A percentile compares a stretch with the other conserved stretches of the same genome.
Conservation (phyloP, 768 basidiomycete species). For the Boletus coccyginus region DNA sequence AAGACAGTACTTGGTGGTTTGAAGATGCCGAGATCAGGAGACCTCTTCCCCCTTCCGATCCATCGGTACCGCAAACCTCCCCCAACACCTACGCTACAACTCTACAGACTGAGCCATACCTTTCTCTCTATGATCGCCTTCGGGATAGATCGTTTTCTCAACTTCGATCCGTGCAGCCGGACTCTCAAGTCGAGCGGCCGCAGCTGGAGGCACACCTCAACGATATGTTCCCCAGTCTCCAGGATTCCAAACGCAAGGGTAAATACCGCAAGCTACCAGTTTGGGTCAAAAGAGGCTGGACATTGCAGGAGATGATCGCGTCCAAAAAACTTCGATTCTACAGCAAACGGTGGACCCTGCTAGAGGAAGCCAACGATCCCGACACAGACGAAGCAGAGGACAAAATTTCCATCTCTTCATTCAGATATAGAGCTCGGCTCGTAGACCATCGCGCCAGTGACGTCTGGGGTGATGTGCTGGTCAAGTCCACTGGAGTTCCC, state of each 20-base stretch:
- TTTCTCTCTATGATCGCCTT: slow-evolving; percentile 12
- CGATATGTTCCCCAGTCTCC: neutral
- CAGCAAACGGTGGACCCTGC: slow-evolving; percentile 21
- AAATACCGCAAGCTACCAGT: slow-evolving; percentile 8
- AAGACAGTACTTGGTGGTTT: slow-evolving; percentile 9
- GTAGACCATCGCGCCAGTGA: slow-evolving; percentile 16
- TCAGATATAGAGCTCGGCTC: slow-evolving; percentile 18
- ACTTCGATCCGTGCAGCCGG: slow-evolving; percentile 12
- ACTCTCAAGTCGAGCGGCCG: slow-evolving; percentile 22
- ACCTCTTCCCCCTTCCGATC: slow-evolving; percentile 9
- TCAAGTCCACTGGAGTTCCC: slow-evolving; percentile 20
- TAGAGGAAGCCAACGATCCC: slow-evolving; percentile 21
- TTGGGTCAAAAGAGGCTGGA: slow-evolving; percentile 28
- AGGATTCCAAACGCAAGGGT: neutral
- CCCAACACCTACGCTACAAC: slow-evolving; percentile 1
- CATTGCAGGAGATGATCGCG: slow-evolving; percentile 27
- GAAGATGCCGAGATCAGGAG: slow-evolving; percentile 13
- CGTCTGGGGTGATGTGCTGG: slow-evolving; percentile 15
- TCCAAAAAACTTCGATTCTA: slow-evolving; percentile 29
- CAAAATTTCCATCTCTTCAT: slow-evolving; percentile 11
- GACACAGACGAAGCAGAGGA: slow-evolving; percentile 11
- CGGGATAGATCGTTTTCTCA: neutral
- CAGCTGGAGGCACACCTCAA: slow-evolving; percentile 11
- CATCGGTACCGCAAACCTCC: neutral
- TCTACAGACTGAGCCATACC: neutral